A percentile compares a stretch with the other conserved stretches of the same genome.
Evolutionary conservation across 1,139 yeast species (phyloP).

Genomic region (Yamadazyma friedrichii): DNA sequence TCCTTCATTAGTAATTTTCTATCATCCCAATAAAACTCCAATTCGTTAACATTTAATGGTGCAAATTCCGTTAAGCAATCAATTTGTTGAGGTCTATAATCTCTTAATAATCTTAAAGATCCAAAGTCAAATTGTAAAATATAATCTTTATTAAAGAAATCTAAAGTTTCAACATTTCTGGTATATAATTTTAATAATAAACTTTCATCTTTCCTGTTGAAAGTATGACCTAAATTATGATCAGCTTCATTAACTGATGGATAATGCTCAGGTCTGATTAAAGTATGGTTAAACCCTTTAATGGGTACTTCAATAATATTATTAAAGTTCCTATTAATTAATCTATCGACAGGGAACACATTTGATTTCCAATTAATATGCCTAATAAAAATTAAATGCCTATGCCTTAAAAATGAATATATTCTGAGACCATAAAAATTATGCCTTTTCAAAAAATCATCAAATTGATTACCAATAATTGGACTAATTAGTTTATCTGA

Average conservation of each 20-base stretch:
- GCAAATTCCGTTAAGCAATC: conserved; percentile 8
- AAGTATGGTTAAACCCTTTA: conserved; percentile 25
- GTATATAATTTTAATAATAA: conserved; percentile 23
- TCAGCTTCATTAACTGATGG: conserved; percentile 18
- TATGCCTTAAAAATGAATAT: conserved; percentile 25
- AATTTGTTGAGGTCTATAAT: conserved; percentile 23
- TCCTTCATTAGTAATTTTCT: conserved; percentile 10
- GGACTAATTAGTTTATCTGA: conserved; percentile 16
- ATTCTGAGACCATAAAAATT: conserved; percentile 27
- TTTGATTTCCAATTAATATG: conserved; percentile 19
- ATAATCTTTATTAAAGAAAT: conserved; percentile 22
- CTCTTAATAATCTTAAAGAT: conserved; percentile 25
- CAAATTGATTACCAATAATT: conserved; percentile 12
- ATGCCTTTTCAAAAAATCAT: conserved; percentile 24
- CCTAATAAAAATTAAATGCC: conserved; percentile 19
- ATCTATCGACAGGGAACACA: conserved; percentile 13
- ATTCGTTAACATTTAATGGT: conserved; percentile 11
- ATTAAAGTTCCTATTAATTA: conserved; percentile 17
- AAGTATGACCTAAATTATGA: conserved; percentile 12
- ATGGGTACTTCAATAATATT: conserved; percentile 26
- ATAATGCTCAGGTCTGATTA: conserved; percentile 34
- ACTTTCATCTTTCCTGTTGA: conserved; percentile 24
- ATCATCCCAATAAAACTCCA: conserved; percentile 13
- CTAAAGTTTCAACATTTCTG: conserved; percentile 28
- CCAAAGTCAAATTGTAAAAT: conserved; percentile 27